phyloP scores from a whole-genome alignment of 345 rosid species.

The Arabidopsis suecica region DNA sequence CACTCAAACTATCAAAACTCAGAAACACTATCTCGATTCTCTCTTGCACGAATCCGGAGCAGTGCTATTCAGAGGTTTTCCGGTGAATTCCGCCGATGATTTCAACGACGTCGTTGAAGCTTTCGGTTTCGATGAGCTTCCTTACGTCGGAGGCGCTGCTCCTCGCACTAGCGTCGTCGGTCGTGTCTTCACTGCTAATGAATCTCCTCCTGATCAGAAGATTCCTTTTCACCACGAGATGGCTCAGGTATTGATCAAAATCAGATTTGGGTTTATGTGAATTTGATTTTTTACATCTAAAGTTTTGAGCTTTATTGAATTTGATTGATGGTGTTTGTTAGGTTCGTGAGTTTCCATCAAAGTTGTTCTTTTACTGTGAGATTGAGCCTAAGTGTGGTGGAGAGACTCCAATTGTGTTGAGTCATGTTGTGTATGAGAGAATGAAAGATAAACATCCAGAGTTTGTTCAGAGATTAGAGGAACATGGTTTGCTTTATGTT shows the following conservation, averaged over 20 bases:
- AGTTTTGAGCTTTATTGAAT: not conserved
- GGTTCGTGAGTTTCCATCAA: conserved; percentile 93
- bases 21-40: conserved; percentile 63
- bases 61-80: conserved; percentile 73
- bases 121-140: conserved; percentile 87
- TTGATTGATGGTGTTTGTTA: conserved; percentile 26
- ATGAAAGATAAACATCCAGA: conserved; percentile 73
- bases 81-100: conserved; percentile 60
- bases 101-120: conserved; percentile 90
- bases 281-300: not conserved
- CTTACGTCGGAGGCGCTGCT: conserved; percentile 90
- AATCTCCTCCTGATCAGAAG: conserved; percentile 91
- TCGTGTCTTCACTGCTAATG: conserved; percentile 90
- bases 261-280: not conserved
- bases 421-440: conserved; percentile 78
- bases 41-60: conserved; percentile 70
- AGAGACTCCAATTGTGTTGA: conserved; percentile 88
- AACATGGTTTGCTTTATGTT: conserved; percentile 70
- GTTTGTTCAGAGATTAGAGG: conserved; percentile 69
- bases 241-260: conserved; percentile 66
- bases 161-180: conserved; percentile 85
- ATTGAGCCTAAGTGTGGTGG: conserved; percentile 86
- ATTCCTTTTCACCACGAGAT: conserved; percentile 95
- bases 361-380: conserved; percentile 89
- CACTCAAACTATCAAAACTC: conserved; percentile 48